Evolutionary conservation across 768 basidiomycete genomes (phyloP), one percentile per base, ranked within the genome.

Genomic region (Dendrothele bispora): DNA sequence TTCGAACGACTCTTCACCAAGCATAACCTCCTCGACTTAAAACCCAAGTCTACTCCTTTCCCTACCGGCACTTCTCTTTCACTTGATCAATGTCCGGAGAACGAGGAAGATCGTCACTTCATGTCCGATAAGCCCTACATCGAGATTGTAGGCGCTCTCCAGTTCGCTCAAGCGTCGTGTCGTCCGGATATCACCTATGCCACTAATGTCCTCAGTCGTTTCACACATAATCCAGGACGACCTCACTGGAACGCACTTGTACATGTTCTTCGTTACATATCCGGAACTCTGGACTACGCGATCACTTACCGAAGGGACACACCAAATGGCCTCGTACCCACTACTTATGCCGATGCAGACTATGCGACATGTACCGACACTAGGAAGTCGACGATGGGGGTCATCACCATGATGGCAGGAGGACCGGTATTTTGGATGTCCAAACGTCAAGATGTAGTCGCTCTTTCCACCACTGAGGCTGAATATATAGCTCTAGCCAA

Each of bases 31-130:
- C n/a, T 22, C 12, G 34, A 47, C 26, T 21, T 48, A 7, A 43
- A 48, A 12, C 48, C 51, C 3, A 39, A 48, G 2, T 14, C 49
- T 1, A 54, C 48, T 4, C 59, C 57, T 1, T 40, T 59, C 32
- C 49, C 48, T 27, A 3, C 46, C 5, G 45, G 51, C 15, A 17
- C 40, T 2, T 14, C 22, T 3, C 46, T 62, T 6, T 38, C 50
- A 8, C 12, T 7, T 17, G 21, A 36, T 20, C 18, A 24, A 0
- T 10, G 20, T 2, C 43, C 48, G 4, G 37, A 17, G 7, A 29
- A 15, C n/a, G 28, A 37, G 5, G 52, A 45, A 17, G 43, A 52
- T 2, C 15, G 8, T 15, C 1, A 15, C 0, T 45, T 49, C 36
- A 52, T 53, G 54, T 12, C 7, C 5, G 36, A 49, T 34, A 51